A percentile compares a stretch with the other conserved stretches of the same genome.
These are phyloP conservation scores for Coniferiporia sulphurascens DNA, from an alignment of 1,284 basidiomycete species.

Conservation along the genomic window DNA sequence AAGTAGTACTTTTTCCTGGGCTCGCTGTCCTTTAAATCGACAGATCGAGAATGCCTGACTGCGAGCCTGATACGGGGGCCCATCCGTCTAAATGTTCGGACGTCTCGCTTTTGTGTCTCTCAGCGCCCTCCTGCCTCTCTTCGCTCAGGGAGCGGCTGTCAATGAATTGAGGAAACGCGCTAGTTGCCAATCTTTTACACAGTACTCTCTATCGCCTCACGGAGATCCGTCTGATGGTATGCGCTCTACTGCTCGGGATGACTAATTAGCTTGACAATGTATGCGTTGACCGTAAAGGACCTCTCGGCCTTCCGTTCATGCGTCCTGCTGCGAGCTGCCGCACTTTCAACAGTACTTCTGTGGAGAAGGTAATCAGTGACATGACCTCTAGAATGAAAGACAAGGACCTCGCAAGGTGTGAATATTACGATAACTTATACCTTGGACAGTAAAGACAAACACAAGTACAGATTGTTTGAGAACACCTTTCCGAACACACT, in stretches of 20 bases:
- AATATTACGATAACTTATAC: no score
- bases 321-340: slow-evolving; percentile 21
- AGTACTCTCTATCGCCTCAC: neutral
- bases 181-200: neutral
- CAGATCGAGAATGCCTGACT: neutral
- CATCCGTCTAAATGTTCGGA: neutral
- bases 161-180: neutral
- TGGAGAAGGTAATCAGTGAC: slow-evolving; percentile 21
- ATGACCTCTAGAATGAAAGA: slow-evolving; percentile 24
- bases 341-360: slow-evolving; percentile 21
- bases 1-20: neutral
- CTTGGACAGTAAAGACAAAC: neutral
- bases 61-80: neutral
- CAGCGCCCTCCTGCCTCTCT: neutral
- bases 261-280: neutral
- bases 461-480: slow-evolving; percentile 20
- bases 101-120: neutral
- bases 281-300: slow-evolving; percentile 10
- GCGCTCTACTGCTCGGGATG: neutral
- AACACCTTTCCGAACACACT: slow-evolving; percentile 23
- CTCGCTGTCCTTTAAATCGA: neutral
- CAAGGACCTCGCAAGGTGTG: slow-evolving; percentile 23
- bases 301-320: slow-evolving; percentile 23
- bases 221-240: neutral
- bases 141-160: neutral